Evolutionary conservation across 768 basidiomycete species (phyloP).

Genomic region (Phylloporus sp.): DNA sequence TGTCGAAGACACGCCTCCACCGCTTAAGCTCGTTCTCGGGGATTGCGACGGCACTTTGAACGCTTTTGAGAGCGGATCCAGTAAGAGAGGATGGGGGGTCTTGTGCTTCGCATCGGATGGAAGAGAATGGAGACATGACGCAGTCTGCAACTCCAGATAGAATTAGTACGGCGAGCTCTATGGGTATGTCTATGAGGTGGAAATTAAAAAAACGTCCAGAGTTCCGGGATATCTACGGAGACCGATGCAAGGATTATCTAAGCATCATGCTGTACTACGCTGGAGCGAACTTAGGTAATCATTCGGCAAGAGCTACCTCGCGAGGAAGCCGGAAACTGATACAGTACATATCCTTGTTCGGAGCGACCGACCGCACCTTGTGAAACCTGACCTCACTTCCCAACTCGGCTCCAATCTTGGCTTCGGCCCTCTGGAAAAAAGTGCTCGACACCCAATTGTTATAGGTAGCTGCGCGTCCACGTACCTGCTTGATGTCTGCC

Average conservation of each 20-base stretch:
- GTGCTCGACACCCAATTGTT: constrained; percentile 6
- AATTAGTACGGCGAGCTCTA: constrained; percentile 29
- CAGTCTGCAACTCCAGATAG: constrained; percentile 19
- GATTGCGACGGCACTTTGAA: constrained; percentile 62
- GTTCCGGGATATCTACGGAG: too few relatives aligned
- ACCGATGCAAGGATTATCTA: constrained; percentile 31
- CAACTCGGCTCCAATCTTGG: constrained; percentile 53
- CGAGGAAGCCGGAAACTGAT: constrained; percentile 76
- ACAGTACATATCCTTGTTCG: constrained; percentile 97
- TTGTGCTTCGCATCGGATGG: constrained; percentile 50
- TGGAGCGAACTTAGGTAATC: not conserved
- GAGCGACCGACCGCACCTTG: constrained; percentile 88
- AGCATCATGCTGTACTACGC: constrained; percentile 34
- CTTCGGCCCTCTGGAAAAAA: constrained; percentile 61
- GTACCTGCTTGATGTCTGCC: constrained; percentile 74
- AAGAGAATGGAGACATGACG: constrained; percentile 37
- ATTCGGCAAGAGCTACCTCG: constrained; percentile 34
- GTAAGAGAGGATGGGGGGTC: constrained; percentile 38
- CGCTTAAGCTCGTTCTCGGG: constrained; percentile 82
- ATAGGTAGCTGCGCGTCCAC: constrained; percentile 24
- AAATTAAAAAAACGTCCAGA: constrained; percentile 15
- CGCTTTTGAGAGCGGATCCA: constrained; percentile 54
- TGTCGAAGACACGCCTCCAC: constrained; percentile 86
- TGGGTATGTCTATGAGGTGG: constrained; percentile 32
- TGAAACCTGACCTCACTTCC: constrained; percentile 51